Evolutionary conservation across 768 basidiomycete genomes (phyloP).

Genomic region (Boletus speciosus): DNA sequence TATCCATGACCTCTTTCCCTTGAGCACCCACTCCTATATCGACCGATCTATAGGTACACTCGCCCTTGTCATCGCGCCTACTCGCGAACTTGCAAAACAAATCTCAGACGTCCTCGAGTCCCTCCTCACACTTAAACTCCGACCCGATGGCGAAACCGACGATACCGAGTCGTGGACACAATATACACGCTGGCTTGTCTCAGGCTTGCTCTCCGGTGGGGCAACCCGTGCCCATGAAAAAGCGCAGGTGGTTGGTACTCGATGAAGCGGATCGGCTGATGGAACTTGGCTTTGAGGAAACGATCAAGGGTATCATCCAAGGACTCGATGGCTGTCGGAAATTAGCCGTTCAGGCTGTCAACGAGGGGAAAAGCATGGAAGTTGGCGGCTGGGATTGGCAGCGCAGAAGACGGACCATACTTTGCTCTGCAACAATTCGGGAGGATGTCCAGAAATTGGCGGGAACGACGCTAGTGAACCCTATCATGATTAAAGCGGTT

Average conservation of each 20-base stretch:
- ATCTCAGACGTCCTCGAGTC: constrained; percentile 92
- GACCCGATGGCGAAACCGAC: constrained; percentile 51
- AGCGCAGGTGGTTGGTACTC: constrained; percentile 92
- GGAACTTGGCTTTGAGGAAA: constrained; percentile 98
- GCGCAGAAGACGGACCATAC: constrained; percentile 71
- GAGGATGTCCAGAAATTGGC: constrained; percentile 95
- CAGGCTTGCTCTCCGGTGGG: constrained; percentile 92
- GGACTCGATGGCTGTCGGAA: constrained; percentile 80
- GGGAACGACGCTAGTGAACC: constrained; percentile 72
- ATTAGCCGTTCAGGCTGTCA: constrained; percentile 63
- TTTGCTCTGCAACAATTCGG: constrained; percentile 95
- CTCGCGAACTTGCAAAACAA: constrained; percentile 93
- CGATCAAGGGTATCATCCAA: constrained; percentile 84
- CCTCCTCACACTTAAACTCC: constrained; percentile 71
- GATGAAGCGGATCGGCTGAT: constrained; percentile 97
- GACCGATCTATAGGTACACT: constrained; percentile 94
- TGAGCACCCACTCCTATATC: constrained; percentile 87
- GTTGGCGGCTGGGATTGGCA: constrained; percentile 88
- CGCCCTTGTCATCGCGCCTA: constrained; percentile 92
- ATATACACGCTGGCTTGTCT: constrained; percentile 91
- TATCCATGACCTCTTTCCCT: constrained; percentile 88
- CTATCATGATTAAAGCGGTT: constrained; percentile 78
- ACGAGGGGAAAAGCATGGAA: constrained; percentile 64
- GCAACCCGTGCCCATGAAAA: constrained; percentile 94
- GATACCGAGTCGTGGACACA: constrained; percentile 42